A percentile compares a stretch with the other conserved stretches of the same genome.
Conservation (phyloP, 1,284 basidiomycete species). For the Entoloma clypeatum region DNA sequence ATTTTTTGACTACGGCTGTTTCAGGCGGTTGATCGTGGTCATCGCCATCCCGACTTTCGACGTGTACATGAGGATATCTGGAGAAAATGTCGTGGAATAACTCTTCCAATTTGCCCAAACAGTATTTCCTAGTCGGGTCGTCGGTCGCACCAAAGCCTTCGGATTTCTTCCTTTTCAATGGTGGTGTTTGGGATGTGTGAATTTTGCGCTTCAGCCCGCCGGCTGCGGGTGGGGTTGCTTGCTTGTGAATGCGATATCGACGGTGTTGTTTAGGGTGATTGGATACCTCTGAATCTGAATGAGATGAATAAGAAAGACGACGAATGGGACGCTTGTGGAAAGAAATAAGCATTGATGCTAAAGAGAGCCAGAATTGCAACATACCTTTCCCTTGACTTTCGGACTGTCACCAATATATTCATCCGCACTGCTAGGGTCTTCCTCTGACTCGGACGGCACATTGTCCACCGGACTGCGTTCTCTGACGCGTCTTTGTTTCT, state of each 20-base stretch:
- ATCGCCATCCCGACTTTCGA: conserved; percentile 19
- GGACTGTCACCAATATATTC: conserved; percentile 57
- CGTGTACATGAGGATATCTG: conserved; percentile 53
- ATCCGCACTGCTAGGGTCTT: conserved; percentile 56
- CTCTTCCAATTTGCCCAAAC: conserved; percentile 66
- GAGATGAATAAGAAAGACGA: conserved; percentile 37
- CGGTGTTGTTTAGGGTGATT: conserved; percentile 23
- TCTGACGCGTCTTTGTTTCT: conserved; percentile 25
- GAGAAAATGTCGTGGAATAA: conserved; percentile 65
- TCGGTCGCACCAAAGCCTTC: conserved; percentile 39
- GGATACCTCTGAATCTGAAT: conserved; percentile 43
- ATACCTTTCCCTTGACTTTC: conserved; percentile 41
- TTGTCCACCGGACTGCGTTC: conserved; percentile 21
- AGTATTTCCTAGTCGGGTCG: conserved; percentile 75
- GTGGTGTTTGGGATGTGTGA: conserved; percentile 23
- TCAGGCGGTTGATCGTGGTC: conserved; percentile 10
- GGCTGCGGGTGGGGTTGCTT: conserved; percentile 28
- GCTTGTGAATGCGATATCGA: conserved; percentile 25
- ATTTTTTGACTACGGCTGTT: conserved; percentile 32
- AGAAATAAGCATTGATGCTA: conserved; percentile 5
- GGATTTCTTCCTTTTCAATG: conserved; percentile 46
- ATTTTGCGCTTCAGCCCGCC: conserved; percentile 43
- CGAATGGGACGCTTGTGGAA: conserved; percentile 35
- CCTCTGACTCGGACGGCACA: conserved; percentile 45
- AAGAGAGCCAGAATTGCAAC: conserved; percentile 21